Evolutionary conservation across 805 yeast genomes (phyloP).

Genomic region (Saturnispora gosingensis): DNA sequence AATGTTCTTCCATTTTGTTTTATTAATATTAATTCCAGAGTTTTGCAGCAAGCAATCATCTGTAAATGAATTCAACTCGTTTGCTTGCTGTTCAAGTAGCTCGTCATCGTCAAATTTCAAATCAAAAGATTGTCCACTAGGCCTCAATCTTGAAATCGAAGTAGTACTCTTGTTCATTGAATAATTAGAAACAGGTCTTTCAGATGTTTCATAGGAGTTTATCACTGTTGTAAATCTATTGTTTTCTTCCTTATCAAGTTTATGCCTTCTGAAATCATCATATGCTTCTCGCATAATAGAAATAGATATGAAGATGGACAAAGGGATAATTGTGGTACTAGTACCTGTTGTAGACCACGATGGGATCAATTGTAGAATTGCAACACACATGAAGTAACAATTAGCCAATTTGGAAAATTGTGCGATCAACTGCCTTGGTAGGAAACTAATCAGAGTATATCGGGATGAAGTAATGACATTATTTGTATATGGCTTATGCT

Average conservation of each 20-base stretch:
- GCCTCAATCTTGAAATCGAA: constrained; percentile 22
- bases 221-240: constrained; percentile 37
- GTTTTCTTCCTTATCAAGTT: constrained; percentile 79
- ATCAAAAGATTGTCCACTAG: constrained; percentile 21
- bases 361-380: constrained; percentile 92
- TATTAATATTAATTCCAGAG: constrained; percentile 16
- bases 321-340: constrained; percentile 86
- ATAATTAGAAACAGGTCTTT: constrained; percentile 9
- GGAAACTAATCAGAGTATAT: constrained; percentile 68
- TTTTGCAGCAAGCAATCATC: constrained; percentile 12
- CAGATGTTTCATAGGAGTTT: constrained; percentile 2
- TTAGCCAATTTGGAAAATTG: constrained; percentile 93
- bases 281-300: constrained; percentile 89
- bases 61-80: constrained; percentile 21
- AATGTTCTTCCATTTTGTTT: constrained; percentile 60
- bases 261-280: constrained; percentile 85
- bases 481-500: constrained; percentile 45
- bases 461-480: constrained; percentile 81
- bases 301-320: constrained; percentile 75
- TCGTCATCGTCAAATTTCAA: constrained; percentile 13
- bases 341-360: constrained; percentile 97
- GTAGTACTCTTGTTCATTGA: constrained; percentile 21
- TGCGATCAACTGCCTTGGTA: constrained; percentile 82
- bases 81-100: constrained; percentile 5
- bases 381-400: constrained; percentile 78